phyloP scores from a whole-genome alignment of 495 filamentous ascomycete species.

The Alectoria sarmentosa region DNA sequence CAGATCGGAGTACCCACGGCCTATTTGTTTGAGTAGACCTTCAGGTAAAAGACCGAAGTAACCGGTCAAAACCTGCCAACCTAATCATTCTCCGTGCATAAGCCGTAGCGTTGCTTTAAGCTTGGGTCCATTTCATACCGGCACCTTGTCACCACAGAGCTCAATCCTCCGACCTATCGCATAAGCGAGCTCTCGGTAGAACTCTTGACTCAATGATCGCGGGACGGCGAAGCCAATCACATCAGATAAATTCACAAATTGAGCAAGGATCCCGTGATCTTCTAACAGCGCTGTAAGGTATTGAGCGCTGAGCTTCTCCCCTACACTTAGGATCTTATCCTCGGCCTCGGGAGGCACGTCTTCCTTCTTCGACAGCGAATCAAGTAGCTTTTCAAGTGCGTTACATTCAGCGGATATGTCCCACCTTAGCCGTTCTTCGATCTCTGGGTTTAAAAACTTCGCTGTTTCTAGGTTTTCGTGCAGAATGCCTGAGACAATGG shows the following conservation, averaged over 20 bases:
- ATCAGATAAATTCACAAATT: conserved; percentile 81
- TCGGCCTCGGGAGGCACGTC: conserved; percentile 75
- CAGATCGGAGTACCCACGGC: conserved; percentile 84
- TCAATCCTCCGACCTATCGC: conserved; percentile 59
- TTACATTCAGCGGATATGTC: conserved; percentile 69
- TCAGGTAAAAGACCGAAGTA: conserved; percentile 86
- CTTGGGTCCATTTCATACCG: conserved; percentile 36
- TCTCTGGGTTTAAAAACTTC: conserved; percentile 40
- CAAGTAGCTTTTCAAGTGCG: conserved; percentile 50
- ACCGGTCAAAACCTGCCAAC: conserved; percentile 49
- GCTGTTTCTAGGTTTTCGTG: conserved; percentile 15
- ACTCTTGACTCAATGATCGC: conserved; percentile 61
- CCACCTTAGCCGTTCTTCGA: conserved; percentile 49
- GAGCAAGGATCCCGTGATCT: conserved; percentile 69
- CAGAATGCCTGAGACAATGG: conserved; percentile 20
- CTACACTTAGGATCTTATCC: conserved; percentile 85
- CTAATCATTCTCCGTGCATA: background rate
- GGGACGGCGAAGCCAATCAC: conserved; percentile 55
- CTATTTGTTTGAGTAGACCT: conserved; percentile 68
- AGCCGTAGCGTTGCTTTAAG: background rate
- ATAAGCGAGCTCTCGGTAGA: conserved; percentile 66
- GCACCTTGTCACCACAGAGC: conserved; percentile 62
- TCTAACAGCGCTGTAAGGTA: conserved; percentile 77
- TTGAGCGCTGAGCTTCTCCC: conserved; percentile 86
- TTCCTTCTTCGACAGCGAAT: conserved; percentile 51